Conservation (phyloP, 1,139 yeast species). For the Candida tetrigidarum region DNA sequence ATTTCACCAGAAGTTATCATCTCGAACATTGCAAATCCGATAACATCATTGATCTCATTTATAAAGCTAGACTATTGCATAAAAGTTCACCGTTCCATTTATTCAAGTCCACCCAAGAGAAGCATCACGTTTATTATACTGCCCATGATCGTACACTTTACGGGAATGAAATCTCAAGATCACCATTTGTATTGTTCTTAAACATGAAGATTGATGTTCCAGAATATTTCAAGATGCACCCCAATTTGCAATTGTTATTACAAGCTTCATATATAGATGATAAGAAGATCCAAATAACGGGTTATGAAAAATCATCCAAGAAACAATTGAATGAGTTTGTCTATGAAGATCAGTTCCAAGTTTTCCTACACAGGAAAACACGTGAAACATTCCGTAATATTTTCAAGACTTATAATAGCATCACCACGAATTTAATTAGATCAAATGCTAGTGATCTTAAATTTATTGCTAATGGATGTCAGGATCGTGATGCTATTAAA, state of each 20-base stretch:
- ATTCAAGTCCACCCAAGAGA: conserved; percentile 49
- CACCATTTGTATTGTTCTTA: conserved; percentile 68
- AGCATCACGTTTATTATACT: conserved; percentile 63
- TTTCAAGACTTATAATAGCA: conserved; percentile 25
- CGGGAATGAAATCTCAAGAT: conserved; percentile 56
- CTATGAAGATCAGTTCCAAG: conserved; percentile 24
- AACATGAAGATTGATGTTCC: conserved; percentile 43
- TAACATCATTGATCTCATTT: conserved; percentile 61
- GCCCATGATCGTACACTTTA: conserved; percentile 77
- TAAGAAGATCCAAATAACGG: conserved; percentile 32
- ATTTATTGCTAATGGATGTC: conserved; percentile 21
- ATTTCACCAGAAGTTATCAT: conserved; percentile 10
- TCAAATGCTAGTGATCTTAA: conserved; percentile 28
- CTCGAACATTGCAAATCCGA: conserved; percentile 12
- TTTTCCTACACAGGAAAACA: conserved; percentile 26
- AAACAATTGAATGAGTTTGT: conserved; percentile 31
- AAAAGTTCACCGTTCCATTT: conserved; percentile 88
- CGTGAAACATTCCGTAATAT: conserved; percentile 24
- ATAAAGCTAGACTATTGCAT: conserved; percentile 78
- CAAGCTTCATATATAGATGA: conserved; percentile 33
- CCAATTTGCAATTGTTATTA: conserved; percentile 30
- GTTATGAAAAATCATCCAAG: conserved; percentile 27
- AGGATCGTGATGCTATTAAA: conserved; percentile 12
- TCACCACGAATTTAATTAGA: conserved; percentile 27
- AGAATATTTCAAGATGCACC: conserved; percentile 29